Conservation (phyloP, 768 basidiomycete genomes). For the Mycena galopus region DNA sequence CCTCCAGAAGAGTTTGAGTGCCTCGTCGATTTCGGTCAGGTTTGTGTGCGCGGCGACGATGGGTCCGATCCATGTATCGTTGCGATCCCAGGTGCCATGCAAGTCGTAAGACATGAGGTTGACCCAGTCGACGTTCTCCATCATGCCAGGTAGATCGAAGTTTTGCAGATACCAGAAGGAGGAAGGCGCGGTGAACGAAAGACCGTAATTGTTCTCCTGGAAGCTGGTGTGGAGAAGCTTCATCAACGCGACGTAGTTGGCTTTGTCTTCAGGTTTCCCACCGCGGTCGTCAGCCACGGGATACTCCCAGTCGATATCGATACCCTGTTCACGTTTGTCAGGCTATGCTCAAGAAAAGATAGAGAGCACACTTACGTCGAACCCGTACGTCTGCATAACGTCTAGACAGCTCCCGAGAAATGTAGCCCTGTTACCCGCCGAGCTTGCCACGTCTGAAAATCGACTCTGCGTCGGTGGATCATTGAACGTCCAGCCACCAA, state of each 20-base stretch:
- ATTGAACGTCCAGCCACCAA: slow-evolving; percentile 15
- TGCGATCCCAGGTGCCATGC: slow-evolving; percentile 1
- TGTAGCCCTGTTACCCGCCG: neutral
- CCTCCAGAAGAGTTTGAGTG: neutral
- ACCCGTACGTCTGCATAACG: slow-evolving; percentile 4
- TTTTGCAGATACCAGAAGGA: slow-evolving; percentile 1
- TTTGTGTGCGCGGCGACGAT: neutral
- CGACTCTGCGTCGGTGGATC: neutral
- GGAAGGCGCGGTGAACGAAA: neutral
- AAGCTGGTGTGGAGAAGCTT: neutral
- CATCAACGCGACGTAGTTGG: neutral
- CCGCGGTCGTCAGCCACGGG: slow-evolving; percentile 1
- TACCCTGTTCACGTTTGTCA: slow-evolving; percentile 62
- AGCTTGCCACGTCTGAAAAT: neutral
- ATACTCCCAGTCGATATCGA: slow-evolving; percentile 6
- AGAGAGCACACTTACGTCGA: slow-evolving; percentile 58
- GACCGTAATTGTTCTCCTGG: neutral
- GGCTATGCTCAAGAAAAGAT: slow-evolving; percentile 87
- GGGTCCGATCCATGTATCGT: neutral
- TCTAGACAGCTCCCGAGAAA: slow-evolving; percentile 71
- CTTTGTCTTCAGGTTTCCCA: neutral
- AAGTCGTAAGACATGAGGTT: neutral
- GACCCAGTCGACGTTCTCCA: neutral
- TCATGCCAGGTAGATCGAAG: neutral
- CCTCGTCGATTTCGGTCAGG: neutral